Conservation (phyloP, 192 early-diverging fungal species). For the Funneliformis geosporum region DNA sequence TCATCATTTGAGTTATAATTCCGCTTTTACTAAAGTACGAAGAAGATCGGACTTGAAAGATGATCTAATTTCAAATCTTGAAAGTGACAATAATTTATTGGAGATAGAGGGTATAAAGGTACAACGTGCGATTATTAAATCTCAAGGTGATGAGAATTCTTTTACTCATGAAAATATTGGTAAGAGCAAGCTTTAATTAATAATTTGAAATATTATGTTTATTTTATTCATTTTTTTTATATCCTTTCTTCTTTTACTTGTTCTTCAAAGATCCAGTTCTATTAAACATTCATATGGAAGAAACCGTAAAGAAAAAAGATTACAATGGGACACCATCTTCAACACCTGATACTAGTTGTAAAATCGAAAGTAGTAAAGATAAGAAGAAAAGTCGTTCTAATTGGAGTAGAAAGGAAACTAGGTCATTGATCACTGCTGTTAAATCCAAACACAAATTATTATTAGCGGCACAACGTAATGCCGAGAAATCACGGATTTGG, state of each 20-base stretch:
- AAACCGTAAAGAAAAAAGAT: not conserved
- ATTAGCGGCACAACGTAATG: not conserved
- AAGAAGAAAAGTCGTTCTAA: not conserved
- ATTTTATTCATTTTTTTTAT: not conserved
- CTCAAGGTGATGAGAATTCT: not conserved
- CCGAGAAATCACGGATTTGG: not conserved
- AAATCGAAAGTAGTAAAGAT: not conserved
- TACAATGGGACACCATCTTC: not conserved
- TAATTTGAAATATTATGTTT: not conserved
- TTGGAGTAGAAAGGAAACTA: slow-evolving; percentile 1
- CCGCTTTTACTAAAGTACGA: not conserved
- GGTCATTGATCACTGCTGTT: not conserved
- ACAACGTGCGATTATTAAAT: not conserved
- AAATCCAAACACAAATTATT: not conserved
- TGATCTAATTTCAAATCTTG: not conserved
- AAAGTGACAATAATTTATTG: not conserved
- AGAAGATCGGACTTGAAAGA: not conserved
- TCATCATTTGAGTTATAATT: not conserved
- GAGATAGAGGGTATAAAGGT: not conserved
- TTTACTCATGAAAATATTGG: not conserved
- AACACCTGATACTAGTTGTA: not conserved
- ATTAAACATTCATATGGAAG: not conserved
- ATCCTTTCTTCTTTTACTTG: not conserved
- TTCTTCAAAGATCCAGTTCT: not conserved
- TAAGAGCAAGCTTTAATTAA: not conserved